These are phyloP conservation scores for Taxawa tesnikishii DNA, from an alignment of 2,329 filamentous ascomycete species.

Conservation along the genomic window DNA sequence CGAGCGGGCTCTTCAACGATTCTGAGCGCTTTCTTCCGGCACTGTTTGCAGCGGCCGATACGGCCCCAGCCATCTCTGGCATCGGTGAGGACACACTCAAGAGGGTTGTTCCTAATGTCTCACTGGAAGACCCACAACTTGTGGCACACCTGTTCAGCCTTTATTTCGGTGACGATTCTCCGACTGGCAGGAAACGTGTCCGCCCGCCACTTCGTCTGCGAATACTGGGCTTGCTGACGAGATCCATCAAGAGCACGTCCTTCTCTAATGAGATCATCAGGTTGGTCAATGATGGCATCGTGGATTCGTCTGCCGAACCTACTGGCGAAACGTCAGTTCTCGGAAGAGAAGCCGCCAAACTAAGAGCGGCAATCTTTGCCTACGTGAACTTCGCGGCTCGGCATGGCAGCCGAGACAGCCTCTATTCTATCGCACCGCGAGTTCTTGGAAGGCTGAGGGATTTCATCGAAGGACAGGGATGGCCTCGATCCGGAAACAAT, in stretches of 20 bases:
- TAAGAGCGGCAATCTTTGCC: constrained; percentile 71
- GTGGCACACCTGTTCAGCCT: constrained; percentile 57
- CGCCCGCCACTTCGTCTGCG: constrained; percentile 65
- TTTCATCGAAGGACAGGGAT: constrained; percentile 71
- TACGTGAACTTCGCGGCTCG: constrained; percentile 81
- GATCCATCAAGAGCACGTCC: constrained; percentile 60
- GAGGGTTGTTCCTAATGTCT: constrained; percentile 52
- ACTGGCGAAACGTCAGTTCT: constrained; percentile 26
- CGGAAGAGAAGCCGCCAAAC: constrained; percentile 63
- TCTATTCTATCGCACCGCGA: constrained; percentile 53
- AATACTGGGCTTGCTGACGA: constrained; percentile 63
- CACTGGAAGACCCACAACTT: constrained; percentile 56
- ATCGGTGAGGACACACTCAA: constrained; percentile 85
- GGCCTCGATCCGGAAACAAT: constrained; percentile 52
- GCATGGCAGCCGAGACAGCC: constrained; percentile 49
- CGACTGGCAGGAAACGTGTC: constrained; percentile 30
- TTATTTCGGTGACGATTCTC: constrained; percentile 50
- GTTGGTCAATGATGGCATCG: constrained; percentile 56
- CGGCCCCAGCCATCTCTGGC: constrained; percentile 69
- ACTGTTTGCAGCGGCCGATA: constrained; percentile 69
- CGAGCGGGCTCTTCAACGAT: constrained; percentile 77
- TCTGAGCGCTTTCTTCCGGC: constrained; percentile 73
- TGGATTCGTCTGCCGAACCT: constrained; percentile 13
- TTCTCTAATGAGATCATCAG: constrained; percentile 56
- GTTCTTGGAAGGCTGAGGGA: constrained; percentile 57